Evolutionary conservation across 495 filamentous ascomycete genomes (phyloP), one percentile per base, ranked within the genome.

Genomic region (Ascodesmis nigricans): DNA sequence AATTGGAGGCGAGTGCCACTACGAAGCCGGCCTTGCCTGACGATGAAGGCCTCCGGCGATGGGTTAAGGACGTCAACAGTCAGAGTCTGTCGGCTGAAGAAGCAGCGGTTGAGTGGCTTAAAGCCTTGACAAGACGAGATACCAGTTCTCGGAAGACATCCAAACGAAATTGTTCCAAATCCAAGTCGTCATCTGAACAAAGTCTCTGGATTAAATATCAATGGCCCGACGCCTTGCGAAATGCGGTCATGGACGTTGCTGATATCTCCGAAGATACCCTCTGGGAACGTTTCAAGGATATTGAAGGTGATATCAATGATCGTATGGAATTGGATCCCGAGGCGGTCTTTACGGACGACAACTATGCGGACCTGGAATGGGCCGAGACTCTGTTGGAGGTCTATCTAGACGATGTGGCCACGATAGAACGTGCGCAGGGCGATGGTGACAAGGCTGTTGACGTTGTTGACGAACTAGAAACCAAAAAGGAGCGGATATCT

Each of bases 341-440:
- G 6, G 27, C 29, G 19, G 13, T 6, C 8, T 51, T 51, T 26
- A 38, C n/a, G 5, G 37, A 43, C 4, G 35, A 39, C 4, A 37
- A 55, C 6, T 56, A 51, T 37, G 40, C 54, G 1, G 36, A 33
- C 21, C 42, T 50, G 18, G 52, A 66, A n/a, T 67, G 84, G 50
- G 61, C 73, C 1, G 68, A 93, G 45, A 71, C 73, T 34, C 58
- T 90, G 1, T 83, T 81, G 40, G 87, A 99, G 52, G 59, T 99
- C 5, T 80, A 93, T 45, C 60, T 97, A 1, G 84, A 47, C 6
- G 48, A 52, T 10, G 33, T 52, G 5, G 45, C 47, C 4, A 40
- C 38, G 10, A 23, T 32, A n/a, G 45, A 46, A 7, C 35, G 47
- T 21, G 36, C 39, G 15, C 26, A 30, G 22, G 41, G 36, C 17